Evolutionary conservation across 495 filamentous ascomycete genomes (phyloP), one percentile per base, ranked within the genome.

Genomic region (Aspergillus cristatus): DNA sequence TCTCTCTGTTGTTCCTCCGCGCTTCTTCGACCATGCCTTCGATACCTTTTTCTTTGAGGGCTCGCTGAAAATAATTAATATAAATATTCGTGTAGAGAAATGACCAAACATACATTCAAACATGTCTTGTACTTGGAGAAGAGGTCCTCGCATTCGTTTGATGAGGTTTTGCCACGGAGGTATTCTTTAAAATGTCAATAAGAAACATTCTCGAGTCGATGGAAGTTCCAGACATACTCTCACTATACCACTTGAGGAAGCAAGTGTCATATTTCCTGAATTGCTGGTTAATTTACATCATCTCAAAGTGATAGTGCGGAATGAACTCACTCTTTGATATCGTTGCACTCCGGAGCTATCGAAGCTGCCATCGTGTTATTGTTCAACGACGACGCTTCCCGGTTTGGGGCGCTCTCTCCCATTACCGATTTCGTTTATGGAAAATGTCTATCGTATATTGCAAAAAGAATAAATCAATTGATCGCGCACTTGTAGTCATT

Each of bases 161-260:
- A 78, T 14, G 75, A 75, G 6, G 82, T 80, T 40, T 79, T 79
- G 16, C 86, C 86, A 41, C 84, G 74, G 18, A 95, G 77, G 50
- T 90, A 95, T 65, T 91, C 88, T 94, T 40, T 16, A 39, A 11
- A 47, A n/a, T n/a, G n/a, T n/a, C n/a, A n/a, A n/a, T n/a, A n/a
- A n/a, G n/a, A n/a, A n/a, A n/a, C n/a, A n/a, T n/a, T n/a, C n/a
- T n/a, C n/a, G n/a, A n/a, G n/a, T n/a, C n/a, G n/a, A n/a, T n/a
- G n/a, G n/a, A n/a, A n/a, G n/a, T n/a, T n/a, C n/a, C n/a, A 40
- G 13, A 58, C 81, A 35, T 68, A 90, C 88, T 94, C 58, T 95
- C 88, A 51, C 86, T 94, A 60, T 94, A 95, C 88, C 88, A 95
- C 57, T 90, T 93, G 29, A 95, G 61, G 49, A 95, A 95, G 60